Conservation (phyloP, 1,284 basidiomycete genomes). For the Tilletia horrida region DNA sequence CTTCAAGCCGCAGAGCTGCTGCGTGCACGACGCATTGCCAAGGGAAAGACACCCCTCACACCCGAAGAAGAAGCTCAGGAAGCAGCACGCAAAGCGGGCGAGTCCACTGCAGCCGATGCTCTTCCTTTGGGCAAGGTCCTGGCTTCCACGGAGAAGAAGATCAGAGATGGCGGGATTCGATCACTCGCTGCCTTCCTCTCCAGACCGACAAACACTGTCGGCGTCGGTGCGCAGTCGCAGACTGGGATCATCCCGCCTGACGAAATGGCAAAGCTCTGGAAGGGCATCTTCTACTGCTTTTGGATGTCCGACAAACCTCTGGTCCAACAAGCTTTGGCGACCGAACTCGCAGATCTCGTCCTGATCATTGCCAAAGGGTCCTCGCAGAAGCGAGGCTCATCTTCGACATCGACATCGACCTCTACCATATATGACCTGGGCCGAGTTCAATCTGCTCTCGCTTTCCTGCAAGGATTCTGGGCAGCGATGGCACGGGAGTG, state of each 20-base stretch:
- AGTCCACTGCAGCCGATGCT: background rate
- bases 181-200: slow-evolving; percentile 66
- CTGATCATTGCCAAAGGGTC: slow-evolving; percentile 29
- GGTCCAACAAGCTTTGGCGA: slow-evolving; percentile 86
- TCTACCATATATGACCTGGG: background rate
- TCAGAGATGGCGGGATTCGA: slow-evolving; percentile 77
- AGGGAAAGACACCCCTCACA: background rate
- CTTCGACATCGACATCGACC: background rate
- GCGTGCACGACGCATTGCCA: slow-evolving; percentile 7
- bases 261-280: slow-evolving; percentile 93
- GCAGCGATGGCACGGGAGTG: slow-evolving; percentile 81
- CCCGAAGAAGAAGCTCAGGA: slow-evolving; percentile 4
- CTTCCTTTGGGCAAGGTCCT: slow-evolving; percentile 45
- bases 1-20: background rate
- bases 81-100: background rate
- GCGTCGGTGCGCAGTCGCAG: slow-evolving; percentile 31
- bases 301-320: slow-evolving; percentile 99
- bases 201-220: slow-evolving; percentile 17
- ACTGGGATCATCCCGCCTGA: slow-evolving; percentile 60
- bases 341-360: slow-evolving; percentile 73
- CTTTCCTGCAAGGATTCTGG: slow-evolving; percentile 87
- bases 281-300: slow-evolving; percentile 93
- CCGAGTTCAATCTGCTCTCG: slow-evolving; percentile 61
- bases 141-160: slow-evolving; percentile 61
- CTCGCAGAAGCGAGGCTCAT: slow-evolving; percentile 13